Evolutionary conservation across 306 rosid genomes (phyloP).

Genomic region (Lagenaria siceraria): DNA sequence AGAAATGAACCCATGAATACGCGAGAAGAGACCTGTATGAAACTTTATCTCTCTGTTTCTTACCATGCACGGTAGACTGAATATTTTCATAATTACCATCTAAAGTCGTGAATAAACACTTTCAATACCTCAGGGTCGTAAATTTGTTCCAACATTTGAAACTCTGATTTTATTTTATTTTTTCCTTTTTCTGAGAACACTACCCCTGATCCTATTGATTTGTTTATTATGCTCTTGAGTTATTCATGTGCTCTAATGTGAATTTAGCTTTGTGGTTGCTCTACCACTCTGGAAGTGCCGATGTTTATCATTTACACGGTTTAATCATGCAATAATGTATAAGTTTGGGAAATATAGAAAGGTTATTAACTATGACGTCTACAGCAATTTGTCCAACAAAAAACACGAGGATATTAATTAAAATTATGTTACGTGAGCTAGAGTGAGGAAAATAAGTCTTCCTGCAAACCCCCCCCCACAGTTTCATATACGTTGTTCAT

Average conservation of each 20-base stretch:
- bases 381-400: too few species aligned
- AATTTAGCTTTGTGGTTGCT: neutral
- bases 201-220: neutral
- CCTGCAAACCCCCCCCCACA: neutral
- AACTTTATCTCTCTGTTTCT: constrained; percentile 13
- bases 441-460: neutral
- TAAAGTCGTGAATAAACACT: neutral
- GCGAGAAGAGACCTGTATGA: constrained; percentile 77
- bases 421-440: neutral
- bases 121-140: neutral
- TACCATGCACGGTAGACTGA: neutral
- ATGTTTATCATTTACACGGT: neutral
- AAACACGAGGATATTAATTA: neutral
- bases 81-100: neutral
- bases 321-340: neutral
- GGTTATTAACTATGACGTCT: neutral
- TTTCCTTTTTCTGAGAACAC: neutral
- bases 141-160: neutral
- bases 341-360: neutral
- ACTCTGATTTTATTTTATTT: neutral
- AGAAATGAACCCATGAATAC: constrained; percentile 83
- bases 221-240: neutral
- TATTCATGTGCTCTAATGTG: neutral
- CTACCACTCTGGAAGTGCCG: neutral
- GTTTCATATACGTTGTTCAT: neutral